Evolutionary conservation across 2,329 filamentous ascomycete genomes (phyloP).

Genomic region (Domatiomyces catenatus): DNA sequence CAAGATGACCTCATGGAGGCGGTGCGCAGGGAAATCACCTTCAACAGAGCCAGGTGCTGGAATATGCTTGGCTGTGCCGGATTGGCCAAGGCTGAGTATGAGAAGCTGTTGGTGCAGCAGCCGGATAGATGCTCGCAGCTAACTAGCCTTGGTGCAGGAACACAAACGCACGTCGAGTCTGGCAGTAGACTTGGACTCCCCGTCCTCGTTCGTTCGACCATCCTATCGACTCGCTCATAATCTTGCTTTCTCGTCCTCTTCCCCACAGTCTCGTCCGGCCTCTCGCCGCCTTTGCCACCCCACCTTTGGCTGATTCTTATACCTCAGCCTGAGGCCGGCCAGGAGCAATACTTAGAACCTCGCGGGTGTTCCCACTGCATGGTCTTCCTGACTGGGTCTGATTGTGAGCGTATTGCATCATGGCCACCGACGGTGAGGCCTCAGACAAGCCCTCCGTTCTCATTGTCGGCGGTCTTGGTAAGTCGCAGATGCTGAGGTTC

Average conservation of each 20-base stretch:
- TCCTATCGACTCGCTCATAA: too few species aligned
- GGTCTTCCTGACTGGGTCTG: neutral
- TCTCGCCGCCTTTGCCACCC: too few species aligned
- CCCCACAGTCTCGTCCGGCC: too few species aligned
- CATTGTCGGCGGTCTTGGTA: constrained; percentile 58
- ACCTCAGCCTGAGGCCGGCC: too few species aligned
- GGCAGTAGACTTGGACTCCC: neutral
- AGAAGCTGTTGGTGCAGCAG: constrained; percentile 35
- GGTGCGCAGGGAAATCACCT: constrained; percentile 49
- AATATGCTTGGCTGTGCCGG: constrained; percentile 59
- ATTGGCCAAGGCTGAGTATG: constrained; percentile 59
- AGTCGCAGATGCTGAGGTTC: constrained; percentile 10
- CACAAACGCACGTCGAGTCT: neutral
- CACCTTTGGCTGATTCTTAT: too few species aligned
- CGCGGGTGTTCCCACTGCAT: neutral
- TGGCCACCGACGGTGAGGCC: constrained; percentile 5
- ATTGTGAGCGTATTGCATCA: constrained; percentile 1
- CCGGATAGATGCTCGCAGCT: constrained; percentile 13
- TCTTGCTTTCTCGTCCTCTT: too few species aligned
- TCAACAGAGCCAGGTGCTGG: constrained; percentile 63
- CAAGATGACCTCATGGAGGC: constrained; percentile 1
- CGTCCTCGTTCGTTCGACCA: too few species aligned
- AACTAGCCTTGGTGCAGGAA: neutral
- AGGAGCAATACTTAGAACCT: neutral
- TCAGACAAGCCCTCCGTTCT: constrained; percentile 56